Evolutionary conservation across 768 basidiomycete genomes (phyloP), one percentile per base, ranked within the genome.

Genomic region (Scleroderma bovista): DNA sequence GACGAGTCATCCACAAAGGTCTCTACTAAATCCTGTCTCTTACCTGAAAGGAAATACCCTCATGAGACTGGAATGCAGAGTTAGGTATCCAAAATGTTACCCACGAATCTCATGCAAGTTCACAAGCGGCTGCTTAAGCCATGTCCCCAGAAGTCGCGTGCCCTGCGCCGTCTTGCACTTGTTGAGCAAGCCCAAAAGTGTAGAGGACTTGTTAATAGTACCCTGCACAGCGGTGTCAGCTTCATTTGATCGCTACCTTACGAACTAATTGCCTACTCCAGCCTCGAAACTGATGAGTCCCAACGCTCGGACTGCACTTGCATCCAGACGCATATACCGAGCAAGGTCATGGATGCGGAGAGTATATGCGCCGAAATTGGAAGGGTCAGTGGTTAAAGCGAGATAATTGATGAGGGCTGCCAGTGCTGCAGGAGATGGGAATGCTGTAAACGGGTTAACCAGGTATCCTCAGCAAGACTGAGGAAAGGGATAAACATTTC

Each of bases 81-180:
- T 19, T 40, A 13, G 23, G 34, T 36, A 17, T 26, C 22, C 43
- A 46, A 32, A 31, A 6, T 26, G 22, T 5, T 32, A 74, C 90
- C 54, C 50, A 90, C 93, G 75, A 53, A 98, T 98, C 62, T 93
- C 89, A 56, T 98, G 94, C 33, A 91, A 66, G 65, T 96, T 97
- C 26, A 97, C 81, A 23, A 98, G 72, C 6, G 96, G 96, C 64
- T 98, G 96, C 62, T 96, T 97, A 37, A 99, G 71, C 95, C 95
- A 98, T 43, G 83, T 84, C 0, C 84, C 88, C 3, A 99, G 74
- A 36, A 96, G 65, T 48, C 96, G 73, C 13, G 88, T 83, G 0
- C 96, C 96, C 63, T 99, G 96, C 0, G 90, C 83, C 0, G 96
- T 98, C 70, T 96, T 96, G 73, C 95, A 96, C 58, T 88, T 89